Percentiles rank a stretch among this genome's conserved stretches.
Evolutionary conservation across 2,329 filamentous ascomycete species (phyloP).

Genomic region (Fusarium solani-melongenae): DNA sequence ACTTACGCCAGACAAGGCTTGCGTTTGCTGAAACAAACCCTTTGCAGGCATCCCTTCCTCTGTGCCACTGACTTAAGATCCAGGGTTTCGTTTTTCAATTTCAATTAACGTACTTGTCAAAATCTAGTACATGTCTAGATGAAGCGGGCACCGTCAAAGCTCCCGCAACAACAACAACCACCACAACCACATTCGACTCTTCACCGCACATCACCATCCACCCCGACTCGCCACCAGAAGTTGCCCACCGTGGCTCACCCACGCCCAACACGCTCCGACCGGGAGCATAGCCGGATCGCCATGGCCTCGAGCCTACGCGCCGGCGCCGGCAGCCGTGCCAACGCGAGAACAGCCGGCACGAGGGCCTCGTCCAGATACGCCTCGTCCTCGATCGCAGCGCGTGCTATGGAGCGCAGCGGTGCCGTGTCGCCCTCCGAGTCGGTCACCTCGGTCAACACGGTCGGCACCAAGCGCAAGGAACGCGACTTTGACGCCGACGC

Average conservation of each 20-base stretch:
- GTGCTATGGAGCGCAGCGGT: slow-evolving; percentile 45
- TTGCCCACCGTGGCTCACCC: slow-evolving; percentile 49
- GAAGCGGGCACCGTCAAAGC: slow-evolving; percentile 6
- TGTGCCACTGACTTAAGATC: slow-evolving; percentile 15
- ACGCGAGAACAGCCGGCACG: slow-evolving; percentile 35
- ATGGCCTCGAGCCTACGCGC: slow-evolving; percentile 48
- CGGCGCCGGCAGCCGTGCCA: slow-evolving; percentile 38
- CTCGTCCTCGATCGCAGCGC: slow-evolving; percentile 31
- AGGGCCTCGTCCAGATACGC: slow-evolving; percentile 43
- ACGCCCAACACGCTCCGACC: slow-evolving; percentile 52
- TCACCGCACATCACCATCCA: background rate
- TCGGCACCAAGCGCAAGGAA: slow-evolving; percentile 84
- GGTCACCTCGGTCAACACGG: slow-evolving; percentile 66
- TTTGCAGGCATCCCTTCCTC: slow-evolving; percentile 40
- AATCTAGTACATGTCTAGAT: background rate
- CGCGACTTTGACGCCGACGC: slow-evolving; percentile 79
- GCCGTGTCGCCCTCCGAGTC: slow-evolving; percentile 79
- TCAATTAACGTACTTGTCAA: slow-evolving; percentile 14
- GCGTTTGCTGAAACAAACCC: slow-evolving; percentile 5
- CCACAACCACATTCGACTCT: background rate
- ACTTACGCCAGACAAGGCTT: background rate
- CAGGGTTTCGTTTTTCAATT: slow-evolving; percentile 14
- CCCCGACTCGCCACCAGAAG: slow-evolving; percentile 18
- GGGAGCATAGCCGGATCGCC: slow-evolving; percentile 50
- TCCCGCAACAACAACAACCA: background rate